phyloP scores from a whole-genome alignment of 2,329 filamentous ascomycete species.

The Colletotrichum sp. region DNA sequence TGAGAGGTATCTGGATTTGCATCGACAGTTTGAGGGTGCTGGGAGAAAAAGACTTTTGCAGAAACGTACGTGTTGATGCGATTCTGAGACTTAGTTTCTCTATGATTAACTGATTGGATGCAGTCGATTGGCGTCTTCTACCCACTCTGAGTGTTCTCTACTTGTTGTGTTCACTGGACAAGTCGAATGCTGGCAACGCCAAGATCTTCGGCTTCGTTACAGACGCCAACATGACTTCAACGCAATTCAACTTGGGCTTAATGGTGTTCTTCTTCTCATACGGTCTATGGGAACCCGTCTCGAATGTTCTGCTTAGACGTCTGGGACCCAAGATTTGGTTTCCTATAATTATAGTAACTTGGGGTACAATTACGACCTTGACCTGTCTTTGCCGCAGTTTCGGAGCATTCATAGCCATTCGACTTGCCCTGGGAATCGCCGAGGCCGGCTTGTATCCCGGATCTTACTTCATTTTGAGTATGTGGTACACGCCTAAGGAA shows the following conservation, averaged over 20 bases:
- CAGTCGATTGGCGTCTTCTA: background rate
- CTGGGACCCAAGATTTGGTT: background rate
- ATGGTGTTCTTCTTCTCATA: constrained; percentile 47
- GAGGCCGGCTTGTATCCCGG: background rate
- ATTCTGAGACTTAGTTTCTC: background rate
- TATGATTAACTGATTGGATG: background rate
- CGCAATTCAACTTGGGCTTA: constrained; percentile 43
- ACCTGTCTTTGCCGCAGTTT: background rate
- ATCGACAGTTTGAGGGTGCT: background rate
- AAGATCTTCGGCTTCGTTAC: constrained; percentile 16
- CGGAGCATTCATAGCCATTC: background rate
- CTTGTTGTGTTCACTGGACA: background rate
- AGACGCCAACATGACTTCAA: background rate
- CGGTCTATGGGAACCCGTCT: constrained; percentile 12
- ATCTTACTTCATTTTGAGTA: background rate
- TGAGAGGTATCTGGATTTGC: background rate
- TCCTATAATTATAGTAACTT: background rate
- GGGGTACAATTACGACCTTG: background rate
- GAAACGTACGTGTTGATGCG: background rate
- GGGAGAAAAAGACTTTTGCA: background rate
- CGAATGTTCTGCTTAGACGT: background rate
- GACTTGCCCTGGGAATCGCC: background rate
- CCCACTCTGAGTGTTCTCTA: background rate
- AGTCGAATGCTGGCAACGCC: background rate
- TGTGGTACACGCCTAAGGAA: background rate